These are phyloP conservation scores for Mrakia frigida DNA, from an alignment of 768 basidiomycete genomes.

Conservation along the genomic window DNA sequence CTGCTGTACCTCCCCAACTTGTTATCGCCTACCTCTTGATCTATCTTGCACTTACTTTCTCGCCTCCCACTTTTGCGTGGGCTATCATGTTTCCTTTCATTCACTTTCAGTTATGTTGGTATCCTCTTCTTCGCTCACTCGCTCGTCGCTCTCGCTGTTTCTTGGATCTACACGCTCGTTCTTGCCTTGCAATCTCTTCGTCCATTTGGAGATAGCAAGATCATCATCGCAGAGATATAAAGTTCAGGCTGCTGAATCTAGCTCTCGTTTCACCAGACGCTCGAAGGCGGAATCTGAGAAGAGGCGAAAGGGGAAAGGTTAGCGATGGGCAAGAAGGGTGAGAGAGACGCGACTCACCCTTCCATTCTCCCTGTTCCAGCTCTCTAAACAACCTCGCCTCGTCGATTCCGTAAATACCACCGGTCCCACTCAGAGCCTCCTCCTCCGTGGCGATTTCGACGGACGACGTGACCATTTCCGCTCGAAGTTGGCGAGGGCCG, in stretches of 20 bases:
- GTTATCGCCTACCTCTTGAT: no score
- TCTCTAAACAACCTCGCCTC: constrained; percentile 14
- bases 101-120: no score
- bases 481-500: constrained; percentile 24
- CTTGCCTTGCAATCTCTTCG: no score
- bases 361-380: constrained; percentile 27
- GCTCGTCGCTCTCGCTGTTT: no score
- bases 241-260: constrained; percentile 10
- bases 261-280: constrained; percentile 24
- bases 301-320: no score
- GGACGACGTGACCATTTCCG: constrained; percentile 51
- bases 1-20: not conserved
- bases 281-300: constrained; percentile 3
- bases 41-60: no score
- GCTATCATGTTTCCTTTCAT: no score
- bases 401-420: constrained; percentile 20
- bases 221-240: not conserved
- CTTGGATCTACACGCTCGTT: not conserved
- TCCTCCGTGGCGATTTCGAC: constrained; percentile 56
- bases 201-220: no score
- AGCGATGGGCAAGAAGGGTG: no score
- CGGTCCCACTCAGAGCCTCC: constrained; percentile 21
- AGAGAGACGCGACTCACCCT: not conserved
- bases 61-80: no score
- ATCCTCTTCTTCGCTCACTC: no score